Evolutionary conservation across 306 rosid species (phyloP).

Genomic region (Citrullus colocynthis): DNA sequence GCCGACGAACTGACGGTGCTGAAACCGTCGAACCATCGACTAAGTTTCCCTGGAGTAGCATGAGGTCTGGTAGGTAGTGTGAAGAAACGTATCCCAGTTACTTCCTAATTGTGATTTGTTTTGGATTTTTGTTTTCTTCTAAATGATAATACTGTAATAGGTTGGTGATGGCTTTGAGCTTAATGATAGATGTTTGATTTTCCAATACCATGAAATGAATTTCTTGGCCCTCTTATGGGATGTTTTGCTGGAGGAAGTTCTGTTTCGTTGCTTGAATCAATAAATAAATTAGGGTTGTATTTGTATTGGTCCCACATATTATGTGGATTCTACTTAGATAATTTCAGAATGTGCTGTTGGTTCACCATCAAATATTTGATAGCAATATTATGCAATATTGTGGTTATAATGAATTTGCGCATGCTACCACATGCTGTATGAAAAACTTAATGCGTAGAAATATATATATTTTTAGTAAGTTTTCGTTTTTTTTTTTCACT

Average conservation of each 20-base stretch:
- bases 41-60: conserved; percentile 73
- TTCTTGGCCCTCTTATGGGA: not conserved
- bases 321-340: not conserved
- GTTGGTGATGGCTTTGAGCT: not conserved
- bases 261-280: not conserved
- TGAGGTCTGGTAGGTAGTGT: conserved; percentile 44
- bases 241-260: conserved; percentile 1
- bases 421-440: not conserved
- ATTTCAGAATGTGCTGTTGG: not conserved
- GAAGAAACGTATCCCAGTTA: not conserved
- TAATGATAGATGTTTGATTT: not conserved
- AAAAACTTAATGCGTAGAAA: not conserved
- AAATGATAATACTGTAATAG: not conserved
- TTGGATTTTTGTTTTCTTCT: not conserved
- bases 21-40: conserved; percentile 10
- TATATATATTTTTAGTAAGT: not conserved
- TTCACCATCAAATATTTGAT: not conserved
- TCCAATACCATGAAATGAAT: not conserved
- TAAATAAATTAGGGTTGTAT: not conserved
- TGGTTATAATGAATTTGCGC: not conserved
- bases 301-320: not conserved
- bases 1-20: conserved; percentile 6
- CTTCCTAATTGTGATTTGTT: not conserved
- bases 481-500: not conserved
- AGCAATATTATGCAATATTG: not conserved